Base-by-base conservation (phyloP, 2,329 filamentous ascomycete genomes). In the Epicoccum nigrum region DNA sequence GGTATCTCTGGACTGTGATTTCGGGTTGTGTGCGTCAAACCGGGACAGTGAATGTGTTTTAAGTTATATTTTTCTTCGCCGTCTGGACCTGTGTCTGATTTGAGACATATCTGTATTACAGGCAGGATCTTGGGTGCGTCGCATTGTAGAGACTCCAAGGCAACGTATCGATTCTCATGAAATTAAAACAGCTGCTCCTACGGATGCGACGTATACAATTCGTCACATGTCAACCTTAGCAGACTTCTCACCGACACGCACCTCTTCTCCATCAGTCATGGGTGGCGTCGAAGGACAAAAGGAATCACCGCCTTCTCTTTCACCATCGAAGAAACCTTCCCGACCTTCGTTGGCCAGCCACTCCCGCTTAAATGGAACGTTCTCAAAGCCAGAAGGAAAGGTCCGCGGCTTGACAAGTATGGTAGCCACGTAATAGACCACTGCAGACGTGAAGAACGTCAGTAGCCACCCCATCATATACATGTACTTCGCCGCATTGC, bases 381-480 rank as follows among this genome's bases (percentile, higher is more conserved):
- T 54, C 38, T 63, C 59, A 5, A 62, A 60, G 17, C 61, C 62
- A 4, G 37, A 13, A 20, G 63, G 63, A 17, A 62, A 64, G 4
- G 64, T 43, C 8, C 30, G 35, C 3, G 59, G 60, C 45, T 60
- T 64, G 20, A 60, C 17, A 16, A 65, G 54, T 4, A 56, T 13
- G 16, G 49, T 60, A 9, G 48, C 45, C 9, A 67, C 30, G 16
- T 60, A 63, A 46, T 72, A 74, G 2, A 72, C 51, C 0, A 56
- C 44, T 6, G 61, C 64, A 2, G 64, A 64, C 23, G 65, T 68
- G 13, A 59, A 48, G 31, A 73, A 67, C 1, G 68, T 70, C 28
- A 73, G 56, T 2, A 73, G 23, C 58, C 68, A 74, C 7, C 69
- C 68, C 45, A 73, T 62, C 43, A 70, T 68, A 44, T 72, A 74